Evolutionary conservation across 2,329 filamentous ascomycete species (phyloP), one percentile per base, ranked within the genome.

Genomic region (Pseudocercospora eumusae): DNA sequence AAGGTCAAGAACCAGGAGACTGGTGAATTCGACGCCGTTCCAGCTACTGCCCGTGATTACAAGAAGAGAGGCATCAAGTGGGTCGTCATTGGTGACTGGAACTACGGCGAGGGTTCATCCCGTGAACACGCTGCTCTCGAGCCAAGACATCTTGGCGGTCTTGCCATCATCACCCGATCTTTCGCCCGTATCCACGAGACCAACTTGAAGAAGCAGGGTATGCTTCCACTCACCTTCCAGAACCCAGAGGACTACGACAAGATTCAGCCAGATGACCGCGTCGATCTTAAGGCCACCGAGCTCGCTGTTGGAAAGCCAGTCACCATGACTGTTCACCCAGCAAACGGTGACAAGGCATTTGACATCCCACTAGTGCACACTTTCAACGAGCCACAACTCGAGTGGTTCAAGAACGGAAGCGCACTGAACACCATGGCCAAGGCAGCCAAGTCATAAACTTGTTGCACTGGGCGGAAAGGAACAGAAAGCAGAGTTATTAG

Each of bases 131-230:
- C 95, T 72, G 95, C 95, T 79, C 88, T 99, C 66, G 93, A 99
- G 85, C 95, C 95, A 76, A 89, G 95, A 78, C 93, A 98, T 83
- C 88, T 99, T 69, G 95, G 95, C 75, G 95, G 93, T 79, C 86
- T 97, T 74, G 95, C 93, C 75, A 96, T 99, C 83, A 96, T 99
- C 78, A 93, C 90, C 76, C 89, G 92, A 76, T 91, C 87, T 68
- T 99, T 99, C 77, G 95, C 95, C 75, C 95, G 95, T 90, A 99
- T 99, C 76, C 95, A 99, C 86, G 95, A 99, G 86, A 99, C 95
- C 84, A 99, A 99, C 87, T 82, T 99, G 84, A 99, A 99, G 91
- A 99, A 99, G 89, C 95, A 99, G 87, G 95, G 95, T 82, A 97
- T 99, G 93, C 90, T 99, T 82, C 95, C 95, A 74, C 86, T 99